Percentiles rank a stretch among this genome's conserved stretches.
Conservation (phyloP, 495 filamentous ascomycete species). For the Symbiotaphrina buchneri region DNA sequence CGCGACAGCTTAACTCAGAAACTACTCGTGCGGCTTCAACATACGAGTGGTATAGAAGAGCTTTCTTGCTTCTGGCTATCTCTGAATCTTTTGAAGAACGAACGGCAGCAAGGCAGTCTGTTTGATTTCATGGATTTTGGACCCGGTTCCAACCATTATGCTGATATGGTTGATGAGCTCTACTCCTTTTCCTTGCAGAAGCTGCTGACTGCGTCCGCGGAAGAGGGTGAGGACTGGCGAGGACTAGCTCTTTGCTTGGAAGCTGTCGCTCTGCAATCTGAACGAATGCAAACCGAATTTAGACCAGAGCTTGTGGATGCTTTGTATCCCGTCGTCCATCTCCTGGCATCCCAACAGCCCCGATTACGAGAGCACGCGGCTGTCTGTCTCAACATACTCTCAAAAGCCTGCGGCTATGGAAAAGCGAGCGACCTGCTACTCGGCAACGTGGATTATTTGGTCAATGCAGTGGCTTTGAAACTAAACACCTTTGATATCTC, state of each 20-base stretch:
- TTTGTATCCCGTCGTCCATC: constrained; percentile 70
- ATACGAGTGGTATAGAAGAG: constrained; percentile 26
- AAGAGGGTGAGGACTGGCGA: constrained; percentile 40
- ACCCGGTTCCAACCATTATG: constrained; percentile 7
- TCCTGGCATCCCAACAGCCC: constrained; percentile 50
- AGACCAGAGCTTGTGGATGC: constrained; percentile 74
- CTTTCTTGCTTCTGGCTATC: constrained; percentile 68
- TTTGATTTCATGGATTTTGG: constrained; percentile 39
- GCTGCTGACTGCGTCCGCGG: constrained; percentile 24
- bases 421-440: constrained; percentile 61
- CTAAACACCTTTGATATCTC: constrained; percentile 83
- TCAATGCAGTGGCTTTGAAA: constrained; percentile 75
- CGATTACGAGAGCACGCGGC: constrained; percentile 65
- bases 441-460: constrained; percentile 88
- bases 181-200: constrained; percentile 54
- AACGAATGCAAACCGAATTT: constrained; percentile 43
- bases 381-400: constrained; percentile 57
- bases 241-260: constrained; percentile 50
- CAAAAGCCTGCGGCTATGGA: constrained; percentile 48
- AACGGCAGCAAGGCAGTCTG: constrained; percentile 21
- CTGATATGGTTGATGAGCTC: constrained; percentile 45
- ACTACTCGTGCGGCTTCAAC: constrained; percentile 33
- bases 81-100: constrained; percentile 40
- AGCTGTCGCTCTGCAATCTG: constrained; percentile 45
- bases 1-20: constrained; percentile 10